Conservation (phyloP, 139 green algal species). For the Micractinium sp. region DNA sequence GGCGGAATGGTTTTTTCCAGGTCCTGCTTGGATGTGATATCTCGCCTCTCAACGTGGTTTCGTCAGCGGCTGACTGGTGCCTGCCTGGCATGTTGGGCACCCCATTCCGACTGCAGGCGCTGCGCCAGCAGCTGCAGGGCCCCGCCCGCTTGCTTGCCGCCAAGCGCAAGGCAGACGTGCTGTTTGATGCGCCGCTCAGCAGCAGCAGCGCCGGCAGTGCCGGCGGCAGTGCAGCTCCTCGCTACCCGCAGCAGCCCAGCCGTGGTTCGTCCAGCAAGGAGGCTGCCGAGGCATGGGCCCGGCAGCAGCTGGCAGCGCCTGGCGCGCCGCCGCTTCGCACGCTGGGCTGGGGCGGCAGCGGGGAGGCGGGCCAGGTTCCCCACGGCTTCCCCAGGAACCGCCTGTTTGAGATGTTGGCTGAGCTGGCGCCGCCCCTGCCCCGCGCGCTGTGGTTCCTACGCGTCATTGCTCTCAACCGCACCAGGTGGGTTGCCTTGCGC, state of each 20-base stretch:
- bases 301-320: constrained; percentile 16
- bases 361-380: constrained; percentile 1
- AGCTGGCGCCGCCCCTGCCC: constrained; percentile 33
- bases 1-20: too few relatives aligned
- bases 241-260: constrained; percentile 28
- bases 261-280: background rate
- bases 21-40: too few relatives aligned
- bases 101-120: background rate
- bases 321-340: constrained; percentile 3
- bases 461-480: constrained; percentile 31
- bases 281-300: constrained; percentile 15
- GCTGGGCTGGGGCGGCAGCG: background rate
- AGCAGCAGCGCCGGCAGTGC: background rate
- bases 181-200: constrained; percentile 8
- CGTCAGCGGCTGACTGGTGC: background rate
- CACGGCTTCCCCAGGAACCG: background rate
- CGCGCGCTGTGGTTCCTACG: constrained; percentile 48
- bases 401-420: constrained; percentile 35
- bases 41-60: too few relatives aligned
- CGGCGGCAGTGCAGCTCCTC: background rate
- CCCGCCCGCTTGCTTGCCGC: background rate
- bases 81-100: background rate
- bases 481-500: background rate
- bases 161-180: constrained; percentile 19
- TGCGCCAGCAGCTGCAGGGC: constrained; percentile 22